Evolutionary conservation across 441 rosid genomes (phyloP).

Genomic region (Erysimum cheiri): DNA sequence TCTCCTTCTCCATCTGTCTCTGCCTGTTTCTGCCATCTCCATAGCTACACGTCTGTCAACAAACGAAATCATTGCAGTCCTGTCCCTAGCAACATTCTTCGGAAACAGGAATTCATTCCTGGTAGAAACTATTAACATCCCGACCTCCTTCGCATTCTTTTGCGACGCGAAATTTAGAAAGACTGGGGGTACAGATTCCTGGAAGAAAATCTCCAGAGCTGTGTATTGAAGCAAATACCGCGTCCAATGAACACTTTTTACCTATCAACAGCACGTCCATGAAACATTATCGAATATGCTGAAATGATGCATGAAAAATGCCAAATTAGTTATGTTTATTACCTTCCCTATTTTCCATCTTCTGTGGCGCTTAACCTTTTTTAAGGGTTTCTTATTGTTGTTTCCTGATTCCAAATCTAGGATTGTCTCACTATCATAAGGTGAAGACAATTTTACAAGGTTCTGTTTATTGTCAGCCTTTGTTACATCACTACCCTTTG

Average conservation of each 20-base stretch:
- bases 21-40: slow-evolving; percentile 96
- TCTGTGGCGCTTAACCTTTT: slow-evolving; percentile 83
- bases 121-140: slow-evolving; percentile 80
- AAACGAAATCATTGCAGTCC: slow-evolving; percentile 77
- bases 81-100: slow-evolving; percentile 86
- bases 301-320: slow-evolving; percentile 32
- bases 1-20: slow-evolving; percentile 98
- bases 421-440: slow-evolving; percentile 56
- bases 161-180: slow-evolving; percentile 84
- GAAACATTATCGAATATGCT: slow-evolving; percentile 40
- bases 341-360: slow-evolving; percentile 97
- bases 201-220: slow-evolving; percentile 87
- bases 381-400: slow-evolving; percentile 58
- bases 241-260: slow-evolving; percentile 93
- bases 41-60: slow-evolving; percentile 88
- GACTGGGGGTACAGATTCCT: slow-evolving; percentile 76
- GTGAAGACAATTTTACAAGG: slow-evolving; percentile 62
- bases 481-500: slow-evolving; percentile 59
- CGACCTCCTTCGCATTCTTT: slow-evolving; percentile 93
- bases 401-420: slow-evolving; percentile 57
- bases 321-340: slow-evolving; percentile 30
- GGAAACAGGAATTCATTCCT: slow-evolving; percentile 93
- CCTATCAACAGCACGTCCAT: slow-evolving; percentile 53
- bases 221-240: slow-evolving; percentile 98
- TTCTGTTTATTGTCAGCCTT: slow-evolving; percentile 71